Evolutionary conservation across 1,139 yeast genomes (phyloP), one percentile per base, ranked within the genome.

Genomic region (Taphrina flavorubra): DNA sequence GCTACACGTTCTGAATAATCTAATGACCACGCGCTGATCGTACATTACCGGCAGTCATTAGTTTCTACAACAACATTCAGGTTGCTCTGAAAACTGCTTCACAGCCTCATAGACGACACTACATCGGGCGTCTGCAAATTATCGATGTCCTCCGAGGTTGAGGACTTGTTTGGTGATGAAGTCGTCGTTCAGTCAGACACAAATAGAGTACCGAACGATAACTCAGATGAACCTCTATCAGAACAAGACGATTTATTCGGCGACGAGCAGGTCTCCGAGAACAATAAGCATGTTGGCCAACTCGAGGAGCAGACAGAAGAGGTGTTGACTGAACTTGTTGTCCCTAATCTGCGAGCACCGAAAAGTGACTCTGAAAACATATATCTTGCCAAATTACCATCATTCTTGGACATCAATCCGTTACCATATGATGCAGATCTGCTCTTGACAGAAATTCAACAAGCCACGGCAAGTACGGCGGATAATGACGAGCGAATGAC

Each of bases 161-260:
- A 49, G 8, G 65, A 62, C 36, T 18, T 62, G n/a, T 62, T 62
- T 34, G 65, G 65, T 14, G 65, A 62, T 34, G 65, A 49, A 2
- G 65, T n/a, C 16, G 65, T 49, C 8, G 49, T 18, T 3, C 36
- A 37, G n/a, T 31, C 36, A 34, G n/a, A 20, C 31, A n/a, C 16
- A 14, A 47, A 14, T 31, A 40, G 49, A 18, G 13, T 46, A 46
- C 7, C 36, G 31, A 37, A 42, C 47, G 46, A 47, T 46, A 16
- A 40, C 20, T 8, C 5, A 13, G 25, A 25, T n/a, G 13, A 37
- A 49, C 6, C 18, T 49, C 36, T 25, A 8, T 49, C 53, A 10
- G 65, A 47, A 25, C 14, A 25, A 1, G 65, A 62, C 25, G 65
- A 62, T 20, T 39, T 56, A 31, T 39, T 37, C 20, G 65, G 65